Evolutionary conservation across 495 filamentous ascomycete genomes (phyloP).

Genomic region (Lentithecium fluviatile): DNA sequence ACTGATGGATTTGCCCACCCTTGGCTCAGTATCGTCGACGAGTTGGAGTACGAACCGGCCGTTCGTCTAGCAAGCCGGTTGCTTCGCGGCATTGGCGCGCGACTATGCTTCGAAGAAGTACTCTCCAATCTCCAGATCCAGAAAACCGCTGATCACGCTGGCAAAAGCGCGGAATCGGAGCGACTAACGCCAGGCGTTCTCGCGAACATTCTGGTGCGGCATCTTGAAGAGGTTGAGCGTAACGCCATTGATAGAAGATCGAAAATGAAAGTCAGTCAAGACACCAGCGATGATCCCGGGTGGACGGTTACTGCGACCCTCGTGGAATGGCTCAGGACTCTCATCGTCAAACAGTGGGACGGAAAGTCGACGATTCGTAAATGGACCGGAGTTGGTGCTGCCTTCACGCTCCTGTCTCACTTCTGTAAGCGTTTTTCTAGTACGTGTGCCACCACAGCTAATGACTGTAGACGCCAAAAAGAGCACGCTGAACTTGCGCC

Average conservation of each 20-base stretch:
- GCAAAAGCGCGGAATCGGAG: neutral
- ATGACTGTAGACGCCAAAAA: constrained; percentile 55
- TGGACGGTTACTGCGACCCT: constrained; percentile 41
- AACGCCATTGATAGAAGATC: constrained; percentile 8
- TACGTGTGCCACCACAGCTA: neutral
- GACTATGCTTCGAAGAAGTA: constrained; percentile 54
- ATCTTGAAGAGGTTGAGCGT: constrained; percentile 25
- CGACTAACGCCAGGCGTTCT: neutral
- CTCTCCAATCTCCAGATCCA: constrained; percentile 42
- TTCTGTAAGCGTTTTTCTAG: constrained; percentile 55
- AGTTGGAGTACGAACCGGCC: constrained; percentile 62
- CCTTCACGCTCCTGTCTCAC: constrained; percentile 69
- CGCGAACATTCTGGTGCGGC: constrained; percentile 15
- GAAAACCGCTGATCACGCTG: neutral
- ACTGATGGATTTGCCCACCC: constrained; percentile 15
- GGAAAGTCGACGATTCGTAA: constrained; percentile 66
- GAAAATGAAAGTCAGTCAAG: constrained; percentile 9
- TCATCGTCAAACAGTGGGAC: constrained; percentile 76
- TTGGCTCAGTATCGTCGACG: constrained; percentile 45
- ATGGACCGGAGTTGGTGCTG: constrained; percentile 67
- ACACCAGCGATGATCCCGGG: constrained; percentile 19
- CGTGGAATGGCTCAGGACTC: constrained; percentile 75
- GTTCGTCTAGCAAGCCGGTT: constrained; percentile 57
- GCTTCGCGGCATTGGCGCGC: constrained; percentile 54
- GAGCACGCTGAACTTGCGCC: constrained; percentile 60